These are phyloP conservation scores for Roridomyces roridus DNA, from an alignment of 768 basidiomycete species.

Conservation along the genomic window DNA sequence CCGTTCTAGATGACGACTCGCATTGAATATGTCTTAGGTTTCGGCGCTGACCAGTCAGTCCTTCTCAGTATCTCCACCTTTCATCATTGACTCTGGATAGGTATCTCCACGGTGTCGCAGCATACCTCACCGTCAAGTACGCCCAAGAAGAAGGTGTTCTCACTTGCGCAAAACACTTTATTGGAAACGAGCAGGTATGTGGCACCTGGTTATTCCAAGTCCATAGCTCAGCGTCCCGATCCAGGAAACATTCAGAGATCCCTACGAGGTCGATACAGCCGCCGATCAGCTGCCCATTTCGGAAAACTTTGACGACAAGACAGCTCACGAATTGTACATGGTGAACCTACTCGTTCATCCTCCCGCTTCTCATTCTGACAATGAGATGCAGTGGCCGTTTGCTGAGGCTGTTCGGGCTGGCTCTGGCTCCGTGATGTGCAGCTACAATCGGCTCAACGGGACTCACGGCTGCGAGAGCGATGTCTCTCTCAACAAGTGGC, in stretches of 20 bases:
- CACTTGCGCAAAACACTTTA: constrained; percentile 14
- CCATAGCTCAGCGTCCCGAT: too few relatives aligned
- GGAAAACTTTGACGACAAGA: constrained; percentile 14
- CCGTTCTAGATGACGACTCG: too few relatives aligned
- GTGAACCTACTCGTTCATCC: neutral
- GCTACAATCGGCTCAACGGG: constrained; percentile 10
- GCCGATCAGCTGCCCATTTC: constrained; percentile 10
- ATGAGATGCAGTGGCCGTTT: constrained; percentile 1
- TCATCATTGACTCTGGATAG: neutral
- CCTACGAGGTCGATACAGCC: neutral
- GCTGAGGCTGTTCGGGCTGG: constrained; percentile 14
- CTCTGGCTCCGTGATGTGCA: constrained; percentile 2
- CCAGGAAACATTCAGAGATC: constrained; percentile 13
- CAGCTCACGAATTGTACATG: constrained; percentile 13
- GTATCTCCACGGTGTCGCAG: constrained; percentile 11
- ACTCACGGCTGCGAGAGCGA: constrained; percentile 5
- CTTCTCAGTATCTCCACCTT: neutral
- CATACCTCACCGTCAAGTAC: constrained; percentile 8
- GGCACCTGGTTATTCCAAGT: too few relatives aligned
- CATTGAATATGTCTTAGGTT: neutral
- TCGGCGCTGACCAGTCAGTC: constrained; percentile 13
- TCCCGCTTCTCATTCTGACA: neutral
- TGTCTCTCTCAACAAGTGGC: neutral
- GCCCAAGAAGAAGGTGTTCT: constrained; percentile 10
- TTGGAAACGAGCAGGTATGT: constrained; percentile 13